phyloP scores from a whole-genome alignment of 2,329 filamentous ascomycete species.

The Aphanoascus verrucosus region DNA sequence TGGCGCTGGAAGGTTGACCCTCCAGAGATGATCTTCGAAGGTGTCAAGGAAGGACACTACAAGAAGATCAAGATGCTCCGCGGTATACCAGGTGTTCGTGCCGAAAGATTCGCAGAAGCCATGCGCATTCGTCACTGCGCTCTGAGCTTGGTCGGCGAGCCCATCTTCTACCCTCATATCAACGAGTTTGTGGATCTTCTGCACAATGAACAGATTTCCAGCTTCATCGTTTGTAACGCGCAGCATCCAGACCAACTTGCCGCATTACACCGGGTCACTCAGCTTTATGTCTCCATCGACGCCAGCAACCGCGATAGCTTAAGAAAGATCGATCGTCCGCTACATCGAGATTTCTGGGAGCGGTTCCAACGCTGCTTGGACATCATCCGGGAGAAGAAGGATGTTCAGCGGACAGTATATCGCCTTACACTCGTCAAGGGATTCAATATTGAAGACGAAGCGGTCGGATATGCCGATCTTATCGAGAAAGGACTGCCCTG shows the following conservation, averaged over 20 bases:
- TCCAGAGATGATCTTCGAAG: conserved; percentile 77
- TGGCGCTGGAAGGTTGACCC: conserved; percentile 96
- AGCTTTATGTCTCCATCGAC: conserved; percentile 93
- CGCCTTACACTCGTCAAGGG: conserved; percentile 91
- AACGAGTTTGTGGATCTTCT: conserved; percentile 81
- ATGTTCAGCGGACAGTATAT: conserved; percentile 85
- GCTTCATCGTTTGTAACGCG: conserved; percentile 92
- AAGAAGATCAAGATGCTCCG: conserved; percentile 97
- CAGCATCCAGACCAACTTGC: conserved; percentile 89
- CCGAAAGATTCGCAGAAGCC: conserved; percentile 84
- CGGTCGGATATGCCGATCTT: conserved; percentile 76
- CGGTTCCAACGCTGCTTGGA: conserved; percentile 84
- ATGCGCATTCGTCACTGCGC: conserved; percentile 92
- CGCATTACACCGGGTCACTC: conserved; percentile 72
- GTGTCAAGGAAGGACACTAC: conserved; percentile 86
- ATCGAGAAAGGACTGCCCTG: conserved; percentile 78
- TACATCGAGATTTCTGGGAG: conserved; percentile 97
- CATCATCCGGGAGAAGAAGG: conserved; percentile 72
- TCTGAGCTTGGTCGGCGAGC: conserved; percentile 82
- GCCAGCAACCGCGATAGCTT: conserved; percentile 82
- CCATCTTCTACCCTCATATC: conserved; percentile 98
- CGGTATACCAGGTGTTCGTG: conserved; percentile 81
- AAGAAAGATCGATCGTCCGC: conserved; percentile 76
- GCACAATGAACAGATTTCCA: conserved; percentile 77
- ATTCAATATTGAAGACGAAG: conserved; percentile 94